phyloP scores from a whole-genome alignment of 106 monocot species.

The Agapanthus africanus region DNA sequence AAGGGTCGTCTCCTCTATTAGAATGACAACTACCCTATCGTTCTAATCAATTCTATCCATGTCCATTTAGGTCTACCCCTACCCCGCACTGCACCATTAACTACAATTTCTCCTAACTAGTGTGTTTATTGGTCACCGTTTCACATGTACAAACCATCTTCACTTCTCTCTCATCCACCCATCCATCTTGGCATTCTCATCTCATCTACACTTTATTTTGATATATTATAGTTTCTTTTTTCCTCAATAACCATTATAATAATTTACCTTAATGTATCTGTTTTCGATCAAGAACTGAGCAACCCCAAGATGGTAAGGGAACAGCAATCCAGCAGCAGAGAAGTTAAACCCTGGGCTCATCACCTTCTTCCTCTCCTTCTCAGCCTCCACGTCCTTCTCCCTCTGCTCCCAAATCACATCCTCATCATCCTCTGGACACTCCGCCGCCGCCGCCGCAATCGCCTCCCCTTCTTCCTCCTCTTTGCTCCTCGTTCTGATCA shows the following conservation, averaged over 20 bases:
- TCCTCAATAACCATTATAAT: not conserved
- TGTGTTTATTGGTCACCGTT: no score
- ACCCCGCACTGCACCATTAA: no score
- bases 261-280: conserved; percentile 67
- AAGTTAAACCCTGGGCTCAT: conserved; percentile 87
- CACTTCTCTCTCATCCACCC: no score
- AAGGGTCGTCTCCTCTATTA: no score
- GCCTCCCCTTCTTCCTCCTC: not conserved
- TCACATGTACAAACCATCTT: conserved; percentile 16
- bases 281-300: conserved; percentile 70
- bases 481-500: conserved; percentile 17
- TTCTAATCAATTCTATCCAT: no score
- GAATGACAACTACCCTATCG: no score
- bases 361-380: conserved; percentile 51
- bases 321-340: conserved; percentile 80
- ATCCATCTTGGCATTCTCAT: not conserved
- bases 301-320: conserved; percentile 85
- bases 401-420: conserved; percentile 78
- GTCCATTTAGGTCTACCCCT: no score
- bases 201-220: no score
- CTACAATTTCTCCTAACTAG: no score
- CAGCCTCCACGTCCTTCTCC: conserved; percentile 52
- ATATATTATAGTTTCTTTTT: no score
- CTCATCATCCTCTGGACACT: conserved; percentile 23
- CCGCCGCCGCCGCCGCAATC: not conserved